Evolutionary conservation across 1,139 yeast genomes (phyloP).

Genomic region (Scheffersomyces parashehatae): DNA sequence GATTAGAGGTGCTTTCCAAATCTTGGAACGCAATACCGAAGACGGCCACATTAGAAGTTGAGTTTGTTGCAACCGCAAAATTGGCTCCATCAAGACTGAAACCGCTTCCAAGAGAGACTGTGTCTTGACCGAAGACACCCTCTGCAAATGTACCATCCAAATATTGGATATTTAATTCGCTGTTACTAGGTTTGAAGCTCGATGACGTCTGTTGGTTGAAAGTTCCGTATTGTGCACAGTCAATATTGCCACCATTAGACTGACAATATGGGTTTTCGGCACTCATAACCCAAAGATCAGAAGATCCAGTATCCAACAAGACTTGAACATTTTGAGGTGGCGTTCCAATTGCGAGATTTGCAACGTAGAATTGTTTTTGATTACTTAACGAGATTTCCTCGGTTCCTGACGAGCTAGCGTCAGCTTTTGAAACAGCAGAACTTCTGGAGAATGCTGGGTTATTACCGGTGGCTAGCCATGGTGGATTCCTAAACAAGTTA

Average conservation of each 20-base stretch:
- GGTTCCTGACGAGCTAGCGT: too few relatives aligned
- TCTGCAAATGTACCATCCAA: constrained; percentile 33
- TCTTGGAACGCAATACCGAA: constrained; percentile 54
- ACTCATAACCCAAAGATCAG: constrained; percentile 62
- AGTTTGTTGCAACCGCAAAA: constrained; percentile 57
- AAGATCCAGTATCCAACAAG: constrained; percentile 66
- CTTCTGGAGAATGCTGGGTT: too few relatives aligned
- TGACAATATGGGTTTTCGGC: constrained; percentile 23
- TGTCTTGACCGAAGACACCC: constrained; percentile 61
- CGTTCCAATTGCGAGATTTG: constrained; percentile 54
- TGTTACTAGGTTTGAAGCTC: constrained; percentile 46
- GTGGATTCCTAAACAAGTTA: constrained; percentile 11
- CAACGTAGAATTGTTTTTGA: constrained; percentile 29
- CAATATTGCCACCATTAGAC: constrained; percentile 19
- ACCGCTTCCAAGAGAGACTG: constrained; percentile 17
- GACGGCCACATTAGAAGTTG: constrained; percentile 58
- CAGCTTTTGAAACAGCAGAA: too few relatives aligned
- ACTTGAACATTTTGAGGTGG: constrained; percentile 52
- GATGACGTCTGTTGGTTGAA: constrained; percentile 49
- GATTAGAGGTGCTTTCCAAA: constrained; percentile 13
- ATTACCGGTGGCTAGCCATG: too few relatives aligned
- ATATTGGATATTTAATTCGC: constrained; percentile 34
- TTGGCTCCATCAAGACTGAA: constrained; percentile 38
- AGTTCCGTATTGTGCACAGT: constrained; percentile 48
- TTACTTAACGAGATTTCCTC: constrained; percentile 1